These are phyloP conservation scores for Epichloe festucae DNA, from an alignment of 2,329 filamentous ascomycete genomes.

Conservation along the genomic window DNA sequence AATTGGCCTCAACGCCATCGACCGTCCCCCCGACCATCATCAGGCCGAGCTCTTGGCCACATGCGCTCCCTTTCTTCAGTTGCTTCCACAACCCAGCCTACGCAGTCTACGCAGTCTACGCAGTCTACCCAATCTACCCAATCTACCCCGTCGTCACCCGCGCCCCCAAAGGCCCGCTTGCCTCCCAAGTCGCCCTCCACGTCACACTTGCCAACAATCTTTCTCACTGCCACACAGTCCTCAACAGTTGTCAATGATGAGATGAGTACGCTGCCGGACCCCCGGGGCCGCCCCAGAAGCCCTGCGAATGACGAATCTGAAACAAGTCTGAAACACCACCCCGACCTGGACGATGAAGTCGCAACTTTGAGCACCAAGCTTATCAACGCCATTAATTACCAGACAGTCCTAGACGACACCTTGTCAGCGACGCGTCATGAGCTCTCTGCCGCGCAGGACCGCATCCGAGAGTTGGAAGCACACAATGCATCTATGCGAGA, in stretches of 20 bases:
- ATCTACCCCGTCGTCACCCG: slow-evolving; percentile 18
- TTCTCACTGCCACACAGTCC: slow-evolving; percentile 23
- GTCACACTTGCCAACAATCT: slow-evolving; percentile 26
- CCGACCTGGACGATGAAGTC: slow-evolving; percentile 58
- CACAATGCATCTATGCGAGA: slow-evolving; percentile 55
- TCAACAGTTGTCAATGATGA: slow-evolving; percentile 37
- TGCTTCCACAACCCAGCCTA: slow-evolving; percentile 25
- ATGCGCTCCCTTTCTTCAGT: slow-evolving; percentile 41
- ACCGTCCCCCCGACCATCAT: slow-evolving; percentile 12
- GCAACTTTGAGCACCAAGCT: slow-evolving; percentile 87
- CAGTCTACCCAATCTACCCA: slow-evolving; percentile 10
- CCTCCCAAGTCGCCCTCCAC: slow-evolving; percentile 24
- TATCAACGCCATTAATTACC: slow-evolving; percentile 93
- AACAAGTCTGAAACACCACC: slow-evolving; percentile 29
- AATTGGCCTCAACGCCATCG: slow-evolving; percentile 35
- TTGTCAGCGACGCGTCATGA: slow-evolving; percentile 74
- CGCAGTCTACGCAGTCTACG: slow-evolving; percentile 3
- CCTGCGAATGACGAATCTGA: slow-evolving; percentile 25
- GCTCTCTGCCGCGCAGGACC: slow-evolving; percentile 57
- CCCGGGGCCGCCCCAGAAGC: slow-evolving; percentile 38
- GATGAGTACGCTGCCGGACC: slow-evolving; percentile 58
- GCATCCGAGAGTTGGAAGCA: slow-evolving; percentile 54
- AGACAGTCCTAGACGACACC: slow-evolving; percentile 81
- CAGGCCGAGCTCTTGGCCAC: slow-evolving; percentile 28
- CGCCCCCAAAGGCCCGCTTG: slow-evolving; percentile 19